These are phyloP conservation scores for Candida piceae DNA, from an alignment of 805 yeast genomes.

Conservation along the genomic window DNA sequence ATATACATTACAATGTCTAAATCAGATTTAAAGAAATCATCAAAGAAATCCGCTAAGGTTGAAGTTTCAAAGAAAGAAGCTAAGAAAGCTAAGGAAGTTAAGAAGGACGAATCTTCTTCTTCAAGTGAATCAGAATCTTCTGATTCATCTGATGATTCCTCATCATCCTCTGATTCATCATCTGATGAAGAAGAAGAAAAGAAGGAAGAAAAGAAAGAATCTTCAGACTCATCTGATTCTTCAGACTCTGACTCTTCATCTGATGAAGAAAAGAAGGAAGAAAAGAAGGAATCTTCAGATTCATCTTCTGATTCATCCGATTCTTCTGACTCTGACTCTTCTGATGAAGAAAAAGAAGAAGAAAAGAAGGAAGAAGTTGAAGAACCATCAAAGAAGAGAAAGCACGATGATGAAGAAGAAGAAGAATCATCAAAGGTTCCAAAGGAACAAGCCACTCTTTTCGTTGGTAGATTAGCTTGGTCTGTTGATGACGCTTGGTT, in stretches of 20 bases:
- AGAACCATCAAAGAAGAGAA: conserved; percentile 35
- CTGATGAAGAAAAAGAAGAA: conserved; percentile 14
- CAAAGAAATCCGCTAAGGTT: conserved; percentile 21
- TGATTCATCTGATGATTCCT: conserved; percentile 9
- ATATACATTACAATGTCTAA: conserved; percentile 22
- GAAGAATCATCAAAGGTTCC: conserved; percentile 48
- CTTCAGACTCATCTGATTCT: conserved; percentile 18
- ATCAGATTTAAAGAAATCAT: conserved; percentile 20
- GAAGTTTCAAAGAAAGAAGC: conserved; percentile 16
- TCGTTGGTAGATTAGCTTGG: conserved; percentile 98
- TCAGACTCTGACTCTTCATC: conserved; percentile 16
- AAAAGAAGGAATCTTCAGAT: conserved; percentile 15
- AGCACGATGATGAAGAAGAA: conserved; percentile 35
- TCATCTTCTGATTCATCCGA: conserved; percentile 20
- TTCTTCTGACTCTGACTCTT: conserved; percentile 22
- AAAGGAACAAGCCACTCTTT: conserved; percentile 78
- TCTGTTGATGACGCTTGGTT: conserved; percentile 94
- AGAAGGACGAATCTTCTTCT: conserved; percentile 15
- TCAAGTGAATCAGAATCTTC: conserved; percentile 5
- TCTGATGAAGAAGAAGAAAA: conserved; percentile 19
- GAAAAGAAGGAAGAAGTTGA: conserved; percentile 5
- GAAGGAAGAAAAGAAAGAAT: conserved; percentile 21
- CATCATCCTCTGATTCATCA: conserved; percentile 19
- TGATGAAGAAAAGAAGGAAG: conserved; percentile 13
- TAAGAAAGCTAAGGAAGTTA: conserved; percentile 16